Evolutionary conservation across 2,329 filamentous ascomycete genomes (phyloP), one percentile per base, ranked within the genome.

Genomic region (Alternaria consortialis): DNA sequence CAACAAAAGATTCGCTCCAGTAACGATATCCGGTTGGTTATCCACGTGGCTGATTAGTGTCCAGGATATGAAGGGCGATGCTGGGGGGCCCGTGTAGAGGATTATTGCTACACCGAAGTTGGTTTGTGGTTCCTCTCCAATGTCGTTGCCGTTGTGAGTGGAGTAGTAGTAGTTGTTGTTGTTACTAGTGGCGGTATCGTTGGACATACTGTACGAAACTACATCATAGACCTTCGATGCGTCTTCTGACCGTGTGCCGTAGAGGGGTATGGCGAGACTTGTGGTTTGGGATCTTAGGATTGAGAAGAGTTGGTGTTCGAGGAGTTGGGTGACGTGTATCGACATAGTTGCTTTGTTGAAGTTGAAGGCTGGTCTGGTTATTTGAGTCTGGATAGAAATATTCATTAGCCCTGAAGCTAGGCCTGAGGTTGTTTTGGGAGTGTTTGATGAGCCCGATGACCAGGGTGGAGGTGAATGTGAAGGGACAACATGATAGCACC

Each of bases 41-140:
- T 34, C 46, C 46, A 34, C 31, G 20, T 48, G 46, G 12, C 46
- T 48, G 11, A 48, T 48, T 0, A 48, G n/a, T 25, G 46, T 48
- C 46, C 46, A 48, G 3, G 46, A 25, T 48, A 29, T 48, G 31
- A 48, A 48, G 31, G 46, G 46, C 5, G 46, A 48, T 5, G 7
- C 15, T 48, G 46, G 2, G 6, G 52, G 31, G 8, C 52, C 52
- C 2, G 40, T 54, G 52, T 54, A 54, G 39, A 54, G 52, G 2
- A 54, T 17, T 20, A 54, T 23, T 5, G 39, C 52, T 31, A 54
- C 52, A 1, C 52, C 40, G 4, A 44, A 23, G 0, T 7, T 46
- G 4, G 39, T 8, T 17, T 3, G 2, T 7, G 0, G 1, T 34
- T 3, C 7, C 12, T 48, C 46, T 34, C 34, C 31, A 11, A 6